Evolutionary conservation across 768 basidiomycete species (phyloP), one percentile per base, ranked within the genome.

Genomic region (Boletus sp.): DNA sequence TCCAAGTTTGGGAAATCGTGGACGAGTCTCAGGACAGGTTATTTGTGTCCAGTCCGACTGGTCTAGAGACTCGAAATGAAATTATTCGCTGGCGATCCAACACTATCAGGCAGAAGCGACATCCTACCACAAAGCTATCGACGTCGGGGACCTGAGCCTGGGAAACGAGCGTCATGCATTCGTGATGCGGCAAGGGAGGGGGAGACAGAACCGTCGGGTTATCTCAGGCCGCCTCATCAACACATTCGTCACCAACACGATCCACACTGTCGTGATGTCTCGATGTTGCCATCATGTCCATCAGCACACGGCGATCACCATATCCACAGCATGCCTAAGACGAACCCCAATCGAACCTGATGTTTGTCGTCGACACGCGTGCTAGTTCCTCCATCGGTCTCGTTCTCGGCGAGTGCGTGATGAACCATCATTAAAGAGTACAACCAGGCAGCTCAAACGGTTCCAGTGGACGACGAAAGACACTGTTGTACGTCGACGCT

Each of bases 381-480:
- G 44, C 28, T 5, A 14, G 29, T 30, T 46, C 29, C 45, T n/a
- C 45, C 45, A 17, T 30, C 10, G 15, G 28, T 42, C 29, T 14
- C 15, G 42, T 42, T 20, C 1, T 28, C 3, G 42, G 28, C 42
- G 14, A 28, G 42, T 24, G 24, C 28, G 14, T 44, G 24, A 24
- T 24, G 24, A 44, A 24, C 42, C 12, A 44, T 28, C 42, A 24
- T 33, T 2, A 15, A 30, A 11, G 14, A 35, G 4, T 62, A 44
- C 41, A 20, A 14, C 5, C 17, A 11, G 4, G 58, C 47, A 20
- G 35, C 17, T 2, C 6, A 2, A 7, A 28, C 8, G 7, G 7
- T 63, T 49, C 55, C 61, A n/a, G 7, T 10, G 9, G 50, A 50
- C 37, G 44, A 61, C 6, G 49, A 61, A 40, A 44, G 40, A 12